Evolutionary conservation across 1,284 basidiomycete species (phyloP).

Genomic region (Cystobasidiaceae sp.): DNA sequence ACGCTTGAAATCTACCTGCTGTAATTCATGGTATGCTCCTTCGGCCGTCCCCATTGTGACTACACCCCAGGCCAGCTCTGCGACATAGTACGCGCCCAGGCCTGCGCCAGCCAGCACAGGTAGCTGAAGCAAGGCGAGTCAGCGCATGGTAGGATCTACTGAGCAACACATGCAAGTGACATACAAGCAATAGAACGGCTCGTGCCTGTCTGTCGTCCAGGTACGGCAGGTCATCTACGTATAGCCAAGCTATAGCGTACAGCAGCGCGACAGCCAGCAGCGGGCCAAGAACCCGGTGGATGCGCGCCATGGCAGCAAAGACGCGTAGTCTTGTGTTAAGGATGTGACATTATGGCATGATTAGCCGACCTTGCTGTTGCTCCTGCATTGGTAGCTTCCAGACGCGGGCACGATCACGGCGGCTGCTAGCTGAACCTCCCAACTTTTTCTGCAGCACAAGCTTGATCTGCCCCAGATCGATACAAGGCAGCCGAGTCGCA

Average conservation of each 20-base stretch:
- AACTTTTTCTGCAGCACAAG: neutral
- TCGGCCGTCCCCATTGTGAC: conserved; percentile 20
- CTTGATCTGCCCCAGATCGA: neutral
- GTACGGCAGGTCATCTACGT: neutral
- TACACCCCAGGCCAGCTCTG: conserved; percentile 20
- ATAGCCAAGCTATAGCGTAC: conserved; percentile 8
- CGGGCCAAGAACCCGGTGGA: conserved; percentile 3
- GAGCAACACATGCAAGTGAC: no score
- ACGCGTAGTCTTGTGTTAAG: no score
- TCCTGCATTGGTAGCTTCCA: neutral
- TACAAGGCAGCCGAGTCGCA: no score
- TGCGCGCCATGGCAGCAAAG: conserved; percentile 5
- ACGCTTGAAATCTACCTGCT: neutral
- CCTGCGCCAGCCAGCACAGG: conserved; percentile 2
- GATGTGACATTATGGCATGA: no score
- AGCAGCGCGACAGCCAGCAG: neutral
- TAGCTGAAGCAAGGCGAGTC: neutral
- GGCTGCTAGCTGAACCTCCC: no score
- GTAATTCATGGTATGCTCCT: conserved; percentile 15
- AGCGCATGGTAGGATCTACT: neutral
- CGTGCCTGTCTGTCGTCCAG: neutral
- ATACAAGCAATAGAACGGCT: neutral
- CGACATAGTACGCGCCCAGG: conserved; percentile 23
- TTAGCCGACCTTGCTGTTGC: neutral
- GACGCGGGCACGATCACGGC: no score